Conservation (phyloP, 352 stramenopile species). For the Lagenidium giganteum region DNA sequence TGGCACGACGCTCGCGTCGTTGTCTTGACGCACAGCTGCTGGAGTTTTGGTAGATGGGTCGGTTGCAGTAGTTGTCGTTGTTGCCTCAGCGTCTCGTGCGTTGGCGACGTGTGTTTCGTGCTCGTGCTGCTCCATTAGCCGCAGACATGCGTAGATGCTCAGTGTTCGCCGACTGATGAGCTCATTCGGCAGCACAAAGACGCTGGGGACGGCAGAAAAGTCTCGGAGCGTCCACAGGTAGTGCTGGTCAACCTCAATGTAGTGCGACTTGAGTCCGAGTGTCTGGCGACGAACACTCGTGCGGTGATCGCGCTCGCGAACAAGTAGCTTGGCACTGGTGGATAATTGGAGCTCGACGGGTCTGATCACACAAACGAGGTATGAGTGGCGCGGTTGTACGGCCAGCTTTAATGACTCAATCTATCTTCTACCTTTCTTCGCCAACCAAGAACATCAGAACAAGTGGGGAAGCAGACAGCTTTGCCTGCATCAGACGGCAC, state of each 20-base stretch:
- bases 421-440: slow-evolving; percentile 50
- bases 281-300: slow-evolving; percentile 24
- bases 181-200: slow-evolving; percentile 36
- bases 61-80: not conserved
- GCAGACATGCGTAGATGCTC: slow-evolving; percentile 34
- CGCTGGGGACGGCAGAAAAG: slow-evolving; percentile 21
- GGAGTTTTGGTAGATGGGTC: no score
- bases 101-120: slow-evolving; percentile 7
- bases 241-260: slow-evolving; percentile 37
- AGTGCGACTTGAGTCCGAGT: slow-evolving; percentile 21
- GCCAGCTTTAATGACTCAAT: no score
- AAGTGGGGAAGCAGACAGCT: slow-evolving; percentile 28
- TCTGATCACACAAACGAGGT: slow-evolving; percentile 14
- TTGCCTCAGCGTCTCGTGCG: not conserved
- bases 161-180: slow-evolving; percentile 29
- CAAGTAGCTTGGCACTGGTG: slow-evolving; percentile 38
- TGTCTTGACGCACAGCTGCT: not conserved
- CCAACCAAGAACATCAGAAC: slow-evolving; percentile 37
- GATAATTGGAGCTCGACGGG: slow-evolving; percentile 38
- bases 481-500: slow-evolving; percentile 13
- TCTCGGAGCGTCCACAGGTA: slow-evolving; percentile 39
- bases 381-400: no score
- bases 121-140: slow-evolving; percentile 18
- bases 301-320: slow-evolving; percentile 25
- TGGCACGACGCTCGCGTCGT: not conserved